A percentile compares a stretch with the other conserved stretches of the same genome.
Evolutionary conservation across 1,284 basidiomycete genomes (phyloP).

Genomic region (Papiliotrema nemorosa): DNA sequence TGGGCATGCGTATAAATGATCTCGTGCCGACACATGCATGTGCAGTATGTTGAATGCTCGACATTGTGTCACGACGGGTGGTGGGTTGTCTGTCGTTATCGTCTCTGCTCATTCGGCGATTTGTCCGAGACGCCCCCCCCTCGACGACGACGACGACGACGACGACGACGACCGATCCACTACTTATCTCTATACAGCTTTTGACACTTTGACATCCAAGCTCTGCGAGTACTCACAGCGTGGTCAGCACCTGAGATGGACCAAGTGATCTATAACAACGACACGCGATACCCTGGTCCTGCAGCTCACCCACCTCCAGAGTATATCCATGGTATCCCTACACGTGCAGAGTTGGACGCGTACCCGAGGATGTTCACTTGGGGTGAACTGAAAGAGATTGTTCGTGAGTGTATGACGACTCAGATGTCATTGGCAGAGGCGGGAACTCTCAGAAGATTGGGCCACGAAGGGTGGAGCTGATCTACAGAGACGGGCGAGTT

Average conservation of each 20-base stretch:
- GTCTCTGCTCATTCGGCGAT: too few species aligned
- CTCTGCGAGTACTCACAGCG: background rate
- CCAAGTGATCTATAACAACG: slow-evolving; percentile 25
- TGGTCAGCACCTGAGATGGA: background rate
- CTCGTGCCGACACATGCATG: too few species aligned
- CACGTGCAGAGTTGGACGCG: slow-evolving; percentile 43
- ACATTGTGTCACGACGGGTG: background rate
- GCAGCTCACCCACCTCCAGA: slow-evolving; percentile 26
- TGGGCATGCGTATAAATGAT: too few species aligned
- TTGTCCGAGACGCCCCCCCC: too few species aligned
- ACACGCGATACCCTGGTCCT: slow-evolving; percentile 40
- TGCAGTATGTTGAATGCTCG: too few species aligned
- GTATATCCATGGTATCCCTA: slow-evolving; percentile 34
- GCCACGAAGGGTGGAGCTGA: slow-evolving; percentile 3
- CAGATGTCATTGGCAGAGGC: background rate
- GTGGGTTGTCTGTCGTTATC: too few species aligned
- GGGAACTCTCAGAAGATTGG: background rate
- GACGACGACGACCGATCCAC: background rate
- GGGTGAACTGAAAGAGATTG: slow-evolving; percentile 45
- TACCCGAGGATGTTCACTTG: slow-evolving; percentile 45
- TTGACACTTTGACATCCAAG: too few species aligned
- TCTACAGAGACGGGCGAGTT: slow-evolving; percentile 22
- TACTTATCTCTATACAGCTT: too few species aligned
- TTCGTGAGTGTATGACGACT: slow-evolving; percentile 28
- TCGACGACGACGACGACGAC: background rate